Percentiles rank a stretch among this genome's conserved stretches.
Evolutionary conservation across 2,329 filamentous ascomycete species (phyloP).

Genomic region (Fusarium torreyae): DNA sequence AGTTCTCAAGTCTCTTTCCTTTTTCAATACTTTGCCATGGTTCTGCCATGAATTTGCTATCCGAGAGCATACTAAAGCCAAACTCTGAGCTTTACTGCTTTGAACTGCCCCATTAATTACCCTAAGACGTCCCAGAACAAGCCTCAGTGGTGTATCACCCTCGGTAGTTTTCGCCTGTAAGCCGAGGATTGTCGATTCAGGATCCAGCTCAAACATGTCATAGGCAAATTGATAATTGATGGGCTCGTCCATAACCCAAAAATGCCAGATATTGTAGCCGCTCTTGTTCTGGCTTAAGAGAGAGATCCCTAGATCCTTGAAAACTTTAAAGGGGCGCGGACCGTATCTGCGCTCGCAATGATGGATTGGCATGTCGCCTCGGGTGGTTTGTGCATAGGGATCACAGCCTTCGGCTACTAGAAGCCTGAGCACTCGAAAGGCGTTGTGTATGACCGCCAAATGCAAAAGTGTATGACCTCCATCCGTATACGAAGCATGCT

Average conservation of each 20-base stretch:
- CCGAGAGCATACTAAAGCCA: not conserved
- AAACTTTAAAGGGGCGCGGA: accelerated
- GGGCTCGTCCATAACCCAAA: not conserved
- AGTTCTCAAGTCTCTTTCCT: too few relatives aligned
- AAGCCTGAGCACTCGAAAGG: not conserved
- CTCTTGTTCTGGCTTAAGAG: not conserved
- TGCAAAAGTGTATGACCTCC: not conserved
- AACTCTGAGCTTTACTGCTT: too few relatives aligned
- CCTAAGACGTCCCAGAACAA: too few relatives aligned
- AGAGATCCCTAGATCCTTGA: not conserved
- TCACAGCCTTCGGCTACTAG: not conserved
- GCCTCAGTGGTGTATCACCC: not conserved
- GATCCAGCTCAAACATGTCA: accelerated
- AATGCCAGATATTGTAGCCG: not conserved
- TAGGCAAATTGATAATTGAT: not conserved
- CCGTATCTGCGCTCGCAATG: not conserved
- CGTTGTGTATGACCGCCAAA: not conserved
- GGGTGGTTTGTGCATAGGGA: accelerated
- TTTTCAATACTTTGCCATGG: too few relatives aligned
- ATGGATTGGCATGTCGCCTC: not conserved
- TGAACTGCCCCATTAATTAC: too few relatives aligned
- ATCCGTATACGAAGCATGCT: accelerated
- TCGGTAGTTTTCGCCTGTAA: not conserved
- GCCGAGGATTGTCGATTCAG: not conserved
- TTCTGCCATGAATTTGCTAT: too few relatives aligned